Percentiles rank a stretch among this genome's conserved stretches.
Evolutionary conservation across 2,329 filamentous ascomycete genomes (phyloP).

Genomic region (Hymenoscyphus fructigenus): DNA sequence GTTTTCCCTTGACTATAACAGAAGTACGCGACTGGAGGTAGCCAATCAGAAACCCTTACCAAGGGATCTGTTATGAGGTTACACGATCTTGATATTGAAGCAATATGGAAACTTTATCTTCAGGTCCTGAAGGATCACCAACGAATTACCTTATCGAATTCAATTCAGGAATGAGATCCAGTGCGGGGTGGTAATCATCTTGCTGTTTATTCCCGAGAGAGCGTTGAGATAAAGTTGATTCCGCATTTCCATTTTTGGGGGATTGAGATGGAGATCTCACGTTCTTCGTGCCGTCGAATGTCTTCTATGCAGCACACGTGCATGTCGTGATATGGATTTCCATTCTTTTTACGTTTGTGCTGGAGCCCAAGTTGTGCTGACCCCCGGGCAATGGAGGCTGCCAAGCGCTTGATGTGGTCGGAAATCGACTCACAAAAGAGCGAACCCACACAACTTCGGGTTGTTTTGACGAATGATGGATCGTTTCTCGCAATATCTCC

Average conservation of each 20-base stretch:
- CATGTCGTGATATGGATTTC: background rate
- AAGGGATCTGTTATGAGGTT: background rate
- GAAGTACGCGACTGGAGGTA: slow-evolving; percentile 4
- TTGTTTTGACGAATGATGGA: background rate
- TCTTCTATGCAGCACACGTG: background rate
- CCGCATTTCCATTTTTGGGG: background rate
- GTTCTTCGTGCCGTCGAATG: slow-evolving; percentile 1
- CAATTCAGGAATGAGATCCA: background rate
- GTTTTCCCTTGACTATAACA: slow-evolving; percentile 17
- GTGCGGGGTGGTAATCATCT: background rate
- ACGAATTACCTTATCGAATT: background rate
- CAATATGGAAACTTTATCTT: slow-evolving; percentile 10
- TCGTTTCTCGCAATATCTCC: background rate
- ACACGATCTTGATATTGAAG: slow-evolving; percentile 12
- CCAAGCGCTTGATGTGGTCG: background rate
- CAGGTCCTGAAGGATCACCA: background rate
- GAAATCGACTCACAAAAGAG: background rate
- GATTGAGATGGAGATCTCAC: background rate
- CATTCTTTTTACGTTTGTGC: background rate
- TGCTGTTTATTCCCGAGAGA: background rate
- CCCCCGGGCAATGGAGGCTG: background rate
- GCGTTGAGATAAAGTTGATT: background rate
- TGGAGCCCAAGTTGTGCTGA: background rate
- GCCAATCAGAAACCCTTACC: background rate
- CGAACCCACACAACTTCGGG: background rate